Conservation (phyloP, 2,329 filamentous ascomycete genomes). For the Zymoseptoria pseudotritici region DNA sequence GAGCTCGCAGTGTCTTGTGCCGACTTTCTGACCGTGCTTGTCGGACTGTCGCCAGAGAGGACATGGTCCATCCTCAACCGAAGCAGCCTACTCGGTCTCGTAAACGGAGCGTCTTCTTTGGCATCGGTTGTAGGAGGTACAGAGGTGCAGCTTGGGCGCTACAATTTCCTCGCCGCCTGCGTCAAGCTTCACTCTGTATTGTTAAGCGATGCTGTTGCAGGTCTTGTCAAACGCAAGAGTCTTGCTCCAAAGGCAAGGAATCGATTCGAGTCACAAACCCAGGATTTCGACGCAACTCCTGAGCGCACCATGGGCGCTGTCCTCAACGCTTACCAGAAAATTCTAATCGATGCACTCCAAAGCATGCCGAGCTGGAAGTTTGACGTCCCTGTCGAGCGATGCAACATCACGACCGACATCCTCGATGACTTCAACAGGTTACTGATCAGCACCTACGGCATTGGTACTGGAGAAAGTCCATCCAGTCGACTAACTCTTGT, state of each 20-base stretch:
- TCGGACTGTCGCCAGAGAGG: constrained; percentile 67
- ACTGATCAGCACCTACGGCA: constrained; percentile 64
- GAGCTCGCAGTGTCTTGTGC: constrained; percentile 67
- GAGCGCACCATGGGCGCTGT: constrained; percentile 69
- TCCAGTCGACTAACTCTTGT: constrained; percentile 49
- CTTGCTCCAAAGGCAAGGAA: constrained; percentile 32
- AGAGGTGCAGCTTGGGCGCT: constrained; percentile 69
- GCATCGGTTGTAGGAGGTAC: constrained; percentile 71
- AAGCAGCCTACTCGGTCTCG: constrained; percentile 69
- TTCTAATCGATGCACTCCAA: constrained; percentile 75
- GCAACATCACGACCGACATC: constrained; percentile 60
- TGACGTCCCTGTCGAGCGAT: constrained; percentile 57
- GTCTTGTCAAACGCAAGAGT: constrained; percentile 59
- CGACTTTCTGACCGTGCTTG: constrained; percentile 68
- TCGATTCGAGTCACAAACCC: constrained; percentile 39
- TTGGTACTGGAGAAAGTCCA: constrained; percentile 53
- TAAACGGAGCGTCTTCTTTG: constrained; percentile 69
- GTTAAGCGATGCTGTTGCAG: constrained; percentile 65
- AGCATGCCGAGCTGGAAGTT: constrained; percentile 84
- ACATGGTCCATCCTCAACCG: constrained; percentile 86
- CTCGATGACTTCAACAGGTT: constrained; percentile 64
- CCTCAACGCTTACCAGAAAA: constrained; percentile 64
- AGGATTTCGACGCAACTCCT: constrained; percentile 62
- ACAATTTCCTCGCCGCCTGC: constrained; percentile 68
- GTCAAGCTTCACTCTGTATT: constrained; percentile 67